phyloP scores from a whole-genome alignment of 2,329 filamentous ascomycete genomes.

The Polytolypa hystricis region DNA sequence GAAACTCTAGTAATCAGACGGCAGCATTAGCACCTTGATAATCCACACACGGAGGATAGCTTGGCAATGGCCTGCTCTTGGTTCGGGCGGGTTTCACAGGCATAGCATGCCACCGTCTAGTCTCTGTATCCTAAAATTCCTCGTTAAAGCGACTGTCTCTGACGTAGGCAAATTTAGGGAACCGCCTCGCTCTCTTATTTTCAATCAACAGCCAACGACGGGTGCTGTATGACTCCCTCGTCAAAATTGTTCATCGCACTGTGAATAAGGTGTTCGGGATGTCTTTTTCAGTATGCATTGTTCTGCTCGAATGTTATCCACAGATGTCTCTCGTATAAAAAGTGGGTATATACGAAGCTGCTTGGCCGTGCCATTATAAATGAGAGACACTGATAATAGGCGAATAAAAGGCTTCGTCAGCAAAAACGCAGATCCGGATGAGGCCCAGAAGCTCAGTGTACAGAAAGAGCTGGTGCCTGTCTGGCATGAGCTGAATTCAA shows the following conservation, averaged over 20 bases:
- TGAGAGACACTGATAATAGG: background rate
- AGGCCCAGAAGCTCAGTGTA: background rate
- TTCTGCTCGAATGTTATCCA: background rate
- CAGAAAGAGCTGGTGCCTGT: constrained; percentile 6
- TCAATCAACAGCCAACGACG: background rate
- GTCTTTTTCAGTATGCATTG: background rate
- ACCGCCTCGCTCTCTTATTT: background rate
- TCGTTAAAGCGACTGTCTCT: background rate
- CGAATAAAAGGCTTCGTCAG: background rate
- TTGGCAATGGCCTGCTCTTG: background rate
- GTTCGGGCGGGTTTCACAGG: background rate
- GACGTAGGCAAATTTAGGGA: background rate
- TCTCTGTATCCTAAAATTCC: background rate
- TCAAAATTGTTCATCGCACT: background rate
- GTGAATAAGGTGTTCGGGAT: background rate
- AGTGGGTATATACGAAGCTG: background rate
- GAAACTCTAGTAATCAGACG: constrained; percentile 1
- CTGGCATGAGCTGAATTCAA: constrained; percentile 11
- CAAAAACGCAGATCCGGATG: background rate
- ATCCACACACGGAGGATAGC: constrained; percentile 7
- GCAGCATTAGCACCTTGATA: constrained; percentile 8
- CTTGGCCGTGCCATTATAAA: no score
- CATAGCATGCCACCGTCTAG: background rate
- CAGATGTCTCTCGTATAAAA: background rate
- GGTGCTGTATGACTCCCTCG: background rate